A percentile compares a stretch with the other conserved stretches of the same genome.
phyloP scores from a whole-genome alignment of 2,329 filamentous ascomycete genomes.

The Cyclaneusma minus region DNA sequence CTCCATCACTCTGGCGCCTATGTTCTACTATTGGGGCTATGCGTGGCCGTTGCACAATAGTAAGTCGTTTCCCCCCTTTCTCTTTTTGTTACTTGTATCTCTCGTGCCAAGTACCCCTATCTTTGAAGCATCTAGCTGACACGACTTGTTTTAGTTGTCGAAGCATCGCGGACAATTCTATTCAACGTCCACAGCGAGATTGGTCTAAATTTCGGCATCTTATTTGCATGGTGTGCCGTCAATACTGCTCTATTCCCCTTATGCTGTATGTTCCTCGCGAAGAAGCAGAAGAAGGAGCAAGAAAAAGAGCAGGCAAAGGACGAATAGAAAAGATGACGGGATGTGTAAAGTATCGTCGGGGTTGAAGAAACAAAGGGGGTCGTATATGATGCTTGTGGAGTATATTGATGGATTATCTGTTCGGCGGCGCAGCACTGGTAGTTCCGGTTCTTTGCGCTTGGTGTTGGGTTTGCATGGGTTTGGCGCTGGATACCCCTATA shows the following conservation, averaged over 20 bases:
- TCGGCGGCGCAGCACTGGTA: too few relatives aligned
- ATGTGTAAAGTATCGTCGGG: too few relatives aligned
- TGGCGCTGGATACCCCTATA: too few relatives aligned
- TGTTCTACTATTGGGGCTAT: constrained; percentile 46
- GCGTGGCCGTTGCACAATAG: constrained; percentile 47
- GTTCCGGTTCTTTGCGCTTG: too few relatives aligned
- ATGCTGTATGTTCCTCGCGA: constrained; percentile 26
- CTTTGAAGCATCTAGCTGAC: too few relatives aligned
- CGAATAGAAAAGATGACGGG: background rate
- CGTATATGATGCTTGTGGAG: too few relatives aligned
- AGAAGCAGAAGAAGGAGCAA: constrained; percentile 19
- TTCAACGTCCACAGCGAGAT: constrained; percentile 43
- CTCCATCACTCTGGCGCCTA: constrained; percentile 37
- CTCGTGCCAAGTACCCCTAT: constrained; percentile 7
- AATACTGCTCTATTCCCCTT: constrained; percentile 37
- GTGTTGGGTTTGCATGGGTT: too few relatives aligned
- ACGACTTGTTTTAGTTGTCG: constrained; percentile 39
- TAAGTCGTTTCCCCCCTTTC: constrained; percentile 14
- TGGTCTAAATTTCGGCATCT: constrained; percentile 42
- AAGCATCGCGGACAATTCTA: constrained; percentile 41
- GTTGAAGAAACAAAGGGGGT: too few relatives aligned
- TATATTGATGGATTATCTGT: too few relatives aligned
- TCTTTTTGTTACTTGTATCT: constrained; percentile 1
- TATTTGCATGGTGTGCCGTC: constrained; percentile 40
- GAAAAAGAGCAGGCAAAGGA: constrained; percentile 4